Evolutionary conservation across 148 eudicot genomes (phyloP).

Genomic region (Nyssa sinensis): DNA sequence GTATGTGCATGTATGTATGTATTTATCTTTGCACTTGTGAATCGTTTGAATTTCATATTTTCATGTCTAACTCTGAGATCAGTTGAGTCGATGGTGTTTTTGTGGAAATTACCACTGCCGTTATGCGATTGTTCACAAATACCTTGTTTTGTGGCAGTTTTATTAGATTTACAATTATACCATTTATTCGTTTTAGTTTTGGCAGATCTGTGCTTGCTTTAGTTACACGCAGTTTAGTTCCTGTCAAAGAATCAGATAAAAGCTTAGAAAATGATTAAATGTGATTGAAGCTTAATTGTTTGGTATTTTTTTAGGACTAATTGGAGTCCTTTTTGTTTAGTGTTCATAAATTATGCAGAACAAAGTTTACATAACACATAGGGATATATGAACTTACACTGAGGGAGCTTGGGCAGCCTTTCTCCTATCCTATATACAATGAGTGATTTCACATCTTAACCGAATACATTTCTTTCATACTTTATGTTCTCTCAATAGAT

Average conservation of each 20-base stretch:
- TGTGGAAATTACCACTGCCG: background rate
- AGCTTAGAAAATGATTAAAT: background rate
- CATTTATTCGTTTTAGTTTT: background rate
- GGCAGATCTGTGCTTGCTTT: background rate
- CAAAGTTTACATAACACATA: no score
- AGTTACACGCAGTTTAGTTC: no score
- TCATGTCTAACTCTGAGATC: background rate
- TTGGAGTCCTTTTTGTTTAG: no score
- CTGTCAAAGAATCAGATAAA: background rate
- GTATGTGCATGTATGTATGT: background rate
- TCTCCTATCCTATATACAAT: background rate
- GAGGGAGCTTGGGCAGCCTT: background rate
- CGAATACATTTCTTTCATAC: background rate
- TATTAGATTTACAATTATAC: background rate
- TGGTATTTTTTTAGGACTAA: no score
- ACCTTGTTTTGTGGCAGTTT: background rate
- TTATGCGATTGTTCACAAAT: background rate
- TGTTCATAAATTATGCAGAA: no score
- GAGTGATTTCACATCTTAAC: background rate
- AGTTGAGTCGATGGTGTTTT: background rate
- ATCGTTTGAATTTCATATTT: background rate
- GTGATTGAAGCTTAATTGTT: no score
- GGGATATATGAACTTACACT: background rate
- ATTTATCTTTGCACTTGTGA: background rate
- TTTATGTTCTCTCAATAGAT: no score